Evolutionary conservation across 208 protist genomes (phyloP), one percentile per base, ranked within the genome.

Genomic region (Crithidia sp.): DNA sequence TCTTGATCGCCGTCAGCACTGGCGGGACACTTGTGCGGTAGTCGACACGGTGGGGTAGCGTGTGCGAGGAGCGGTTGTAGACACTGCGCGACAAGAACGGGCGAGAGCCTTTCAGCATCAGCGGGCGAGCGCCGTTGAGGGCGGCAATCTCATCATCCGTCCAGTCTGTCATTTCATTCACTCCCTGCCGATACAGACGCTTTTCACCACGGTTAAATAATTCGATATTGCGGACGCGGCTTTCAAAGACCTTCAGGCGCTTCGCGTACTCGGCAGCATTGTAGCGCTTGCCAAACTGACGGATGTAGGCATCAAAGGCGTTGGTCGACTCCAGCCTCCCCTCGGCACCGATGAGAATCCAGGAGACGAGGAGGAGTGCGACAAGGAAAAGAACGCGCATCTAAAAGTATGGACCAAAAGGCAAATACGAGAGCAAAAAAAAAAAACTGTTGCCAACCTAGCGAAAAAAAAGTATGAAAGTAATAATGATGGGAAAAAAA

Each of bases 1-100:
- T 86, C 55, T 95, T 94, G 39, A 96, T 64, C 7, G 85, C 36
- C 0, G 88, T 91, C 49, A 96, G 71, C 43, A 90, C 63, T 14
- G 87, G 76, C 0, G 80, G 83, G 47, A 77, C 47, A 39, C 40
- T 54, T 2, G 64, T 74, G 47, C 79, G 72, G 67, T 85, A 90
- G 72, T 91, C 86, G 17, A 90, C 59, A n/a, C 71, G 71, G 17
- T 54, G 74, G 16, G 83, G 85, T 19, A 90, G 76, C 9, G 49
- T n/a, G 28, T 39, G 59, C 44, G 59, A 55, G 13, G 56, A 39
- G 41, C 73, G 69, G 43, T 52, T 65, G 58, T 76, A 70, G 41
- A 47, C 44, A n/a, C 16, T 12, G 36, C 52, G 43, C 37, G 71
- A 39, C 52, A 60, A 54, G 16, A 65, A 59, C n/a, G 47, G 44